Evolutionary conservation across 225 moss, liverwort and hornwort species (phyloP).

Genomic region (Bryoerythrophyllum caledonicum): DNA sequence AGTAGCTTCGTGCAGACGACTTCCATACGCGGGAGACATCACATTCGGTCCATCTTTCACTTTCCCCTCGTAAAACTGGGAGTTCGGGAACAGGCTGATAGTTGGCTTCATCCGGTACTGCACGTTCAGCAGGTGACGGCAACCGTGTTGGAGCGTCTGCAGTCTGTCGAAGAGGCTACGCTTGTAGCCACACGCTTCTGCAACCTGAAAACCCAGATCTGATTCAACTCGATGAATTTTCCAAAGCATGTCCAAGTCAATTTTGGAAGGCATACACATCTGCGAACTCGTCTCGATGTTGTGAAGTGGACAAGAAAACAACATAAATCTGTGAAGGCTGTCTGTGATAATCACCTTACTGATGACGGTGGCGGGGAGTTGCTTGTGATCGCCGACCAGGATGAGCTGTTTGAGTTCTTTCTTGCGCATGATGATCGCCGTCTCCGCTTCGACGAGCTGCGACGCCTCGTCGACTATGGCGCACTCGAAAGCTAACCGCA

Average conservation of each 20-base stretch:
- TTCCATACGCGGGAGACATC: background rate
- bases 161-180: conserved; percentile 23
- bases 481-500: conserved; percentile 27
- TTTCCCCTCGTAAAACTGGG: background rate
- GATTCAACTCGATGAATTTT: background rate
- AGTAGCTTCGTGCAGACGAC: background rate
- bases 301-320: no score
- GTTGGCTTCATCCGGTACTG: conserved; percentile 20
- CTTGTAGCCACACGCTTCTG: conserved; percentile 6
- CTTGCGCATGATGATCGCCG: conserved; percentile 58
- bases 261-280: no score
- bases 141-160: background rate
- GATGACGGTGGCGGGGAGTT: conserved; percentile 72
- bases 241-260: background rate
- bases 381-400: conserved; percentile 76
- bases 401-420: conserved; percentile 54
- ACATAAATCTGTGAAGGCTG: no score
- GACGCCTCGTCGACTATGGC: conserved; percentile 71
- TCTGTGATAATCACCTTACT: conserved; percentile 47
- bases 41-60: conserved; percentile 7
- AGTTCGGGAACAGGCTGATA: background rate
- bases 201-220: background rate
- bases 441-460: conserved; percentile 79
- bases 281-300: no score
- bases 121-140: conserved; percentile 10